Percentiles rank a stretch among this genome's conserved stretches.
Evolutionary conservation across 257 asterid species (phyloP).

Genomic region (Scutellaria baicalensis): DNA sequence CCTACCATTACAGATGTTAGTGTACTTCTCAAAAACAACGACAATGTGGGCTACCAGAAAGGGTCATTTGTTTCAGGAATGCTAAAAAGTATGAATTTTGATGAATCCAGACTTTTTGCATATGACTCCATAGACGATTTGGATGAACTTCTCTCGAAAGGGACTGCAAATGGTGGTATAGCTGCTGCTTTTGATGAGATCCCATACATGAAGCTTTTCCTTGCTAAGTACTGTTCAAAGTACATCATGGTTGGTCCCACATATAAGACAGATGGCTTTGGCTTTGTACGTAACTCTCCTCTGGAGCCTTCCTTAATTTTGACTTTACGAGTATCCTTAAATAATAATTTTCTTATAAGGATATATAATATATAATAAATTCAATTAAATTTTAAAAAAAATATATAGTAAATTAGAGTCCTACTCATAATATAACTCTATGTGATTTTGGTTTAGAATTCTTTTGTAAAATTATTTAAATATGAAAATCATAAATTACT

Average conservation of each 20-base stretch:
- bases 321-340: too few relatives aligned
- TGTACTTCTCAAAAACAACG: slow-evolving; percentile 11
- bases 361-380: too few relatives aligned
- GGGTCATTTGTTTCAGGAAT: slow-evolving; percentile 28
- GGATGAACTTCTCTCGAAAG: slow-evolving; percentile 20
- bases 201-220: slow-evolving; percentile 37
- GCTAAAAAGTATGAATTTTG: slow-evolving; percentile 8
- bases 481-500: too few relatives aligned
- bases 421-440: too few relatives aligned
- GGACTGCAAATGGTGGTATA: slow-evolving; percentile 28
- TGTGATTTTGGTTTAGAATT: too few relatives aligned
- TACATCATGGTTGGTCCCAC: slow-evolving; percentile 35
- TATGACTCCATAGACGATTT: neutral
- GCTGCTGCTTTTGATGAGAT: slow-evolving; percentile 35
- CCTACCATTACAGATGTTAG: slow-evolving; percentile 23
- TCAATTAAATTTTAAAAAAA: too few relatives aligned
- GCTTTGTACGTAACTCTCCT: slow-evolving; percentile 34
- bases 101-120: slow-evolving; percentile 4
- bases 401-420: too few relatives aligned
- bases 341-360: too few relatives aligned
- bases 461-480: too few relatives aligned
- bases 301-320: neutral
- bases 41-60: slow-evolving; percentile 19
- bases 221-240: slow-evolving; percentile 22
- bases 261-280: slow-evolving; percentile 40